Base-by-base conservation (phyloP, 2,329 filamentous ascomycete genomes). In the Chalaropsis ovoidea region DNA sequence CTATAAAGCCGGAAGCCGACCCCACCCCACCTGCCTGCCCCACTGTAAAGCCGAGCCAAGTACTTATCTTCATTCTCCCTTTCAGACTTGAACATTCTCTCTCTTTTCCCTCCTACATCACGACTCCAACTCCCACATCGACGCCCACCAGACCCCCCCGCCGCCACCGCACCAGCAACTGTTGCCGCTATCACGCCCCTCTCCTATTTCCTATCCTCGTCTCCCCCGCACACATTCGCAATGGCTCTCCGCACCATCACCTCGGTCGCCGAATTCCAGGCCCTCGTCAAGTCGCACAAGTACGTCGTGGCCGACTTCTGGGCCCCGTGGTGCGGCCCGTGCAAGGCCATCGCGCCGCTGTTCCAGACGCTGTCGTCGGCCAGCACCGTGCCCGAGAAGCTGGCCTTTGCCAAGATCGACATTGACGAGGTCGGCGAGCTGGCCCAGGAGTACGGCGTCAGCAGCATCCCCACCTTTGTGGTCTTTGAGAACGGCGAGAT, bases 321-420 rank as follows among this genome's bases (percentile, higher is more conserved):
- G 74, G 82, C 82, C 67, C 75, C 79, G 71, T 85, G 83, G 83
- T 85, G 82, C 74, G 78, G 77, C 47, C 83, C 82, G 35, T 85
- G 83, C 80, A 82, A 82, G 74, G 75, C 76, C 70, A 84, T 85
- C 71, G 79, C 81, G 24, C 82, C 82, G 68, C 70, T 80, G 67
- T 85, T 79, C 77, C 71, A 70, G 67, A 75, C 78, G 71, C 77
- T 83, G 63, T 78, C 82, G 58, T 72, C 72, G 61, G 69, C 73
- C 49, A 73, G 76, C 70, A 17, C 65, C 35, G 58, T 70, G 42
- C 75, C 76, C 19, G 75, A 78, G 63, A 73, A 75, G 54, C 77
- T 80, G 61, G 77, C 77, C 69, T 85, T 85, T 69, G 81, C 80
- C 71, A 82, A 82, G 74, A 78, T 85, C 73, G 79, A 86, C 75